Evolutionary conservation across 2,329 filamentous ascomycete species (phyloP), one percentile per base, ranked within the genome.

Genomic region (Claviceps monticola): DNA sequence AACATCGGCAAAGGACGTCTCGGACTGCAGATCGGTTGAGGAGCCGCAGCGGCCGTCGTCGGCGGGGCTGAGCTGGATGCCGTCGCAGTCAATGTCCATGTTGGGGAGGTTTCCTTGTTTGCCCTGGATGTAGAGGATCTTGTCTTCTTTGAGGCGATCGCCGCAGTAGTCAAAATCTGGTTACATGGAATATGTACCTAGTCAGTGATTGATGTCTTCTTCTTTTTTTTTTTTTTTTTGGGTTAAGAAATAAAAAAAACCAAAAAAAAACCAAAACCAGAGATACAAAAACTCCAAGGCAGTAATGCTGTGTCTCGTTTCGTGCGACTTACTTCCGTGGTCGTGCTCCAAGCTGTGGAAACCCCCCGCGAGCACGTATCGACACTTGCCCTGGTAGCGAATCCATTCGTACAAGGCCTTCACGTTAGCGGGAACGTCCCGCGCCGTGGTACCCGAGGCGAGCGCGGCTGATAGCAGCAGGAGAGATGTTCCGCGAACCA

Each of bases 21-120:
- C 57, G 38, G 62, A 17, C 41, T 17, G 41, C 63, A 58, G 76
- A 73, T 2, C 67, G 71, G 51, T 73, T 71, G 17, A 56, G 61
- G 41, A 19, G 16, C 60, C 66, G 56, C 76, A 79, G 42, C 69
- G 68, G 1, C 72, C 71, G 34, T 69, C 71, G 51, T 69, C 66
- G 38, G 41, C 41, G 17, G 41, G 16, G 16, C 66, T 65, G 21
- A 64, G 61, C 51, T 75, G 68, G 7, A 66, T 59, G 21, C 78
- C 78, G 56, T 81, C 77, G 58, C 78, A 81, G 64, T 79, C 76
- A 51, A 80, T 68, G 57, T 80, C 77, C 73, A 80, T 78, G 61
- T 80, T 73, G 49, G 66, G 70, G 41, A 79, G 65, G 39, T 68
- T 57, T 21, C 65, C 66, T 4, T 62, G 58, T 3, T 61, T 64